Percentiles rank a stretch among this genome's conserved stretches.
Conservation (phyloP, 2,329 filamentous ascomycete genomes). For the Aspergillus sp. region DNA sequence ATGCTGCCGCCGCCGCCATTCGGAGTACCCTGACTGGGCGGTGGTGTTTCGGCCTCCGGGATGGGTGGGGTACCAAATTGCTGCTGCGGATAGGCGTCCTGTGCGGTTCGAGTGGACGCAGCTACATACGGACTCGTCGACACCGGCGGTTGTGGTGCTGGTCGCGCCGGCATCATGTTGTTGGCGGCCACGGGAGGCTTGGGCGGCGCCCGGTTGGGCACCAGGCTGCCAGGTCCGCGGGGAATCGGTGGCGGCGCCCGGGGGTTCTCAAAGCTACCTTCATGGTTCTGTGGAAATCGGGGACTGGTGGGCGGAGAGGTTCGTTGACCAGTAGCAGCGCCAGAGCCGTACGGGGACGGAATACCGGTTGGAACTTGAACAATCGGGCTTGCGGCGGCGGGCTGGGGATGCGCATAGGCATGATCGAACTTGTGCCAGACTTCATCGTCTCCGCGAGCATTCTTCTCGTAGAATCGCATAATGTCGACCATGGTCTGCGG, state of each 20-base stretch:
- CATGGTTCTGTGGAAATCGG: conserved; percentile 78
- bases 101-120: conserved; percentile 45
- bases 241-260: conserved; percentile 87
- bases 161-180: conserved; percentile 33
- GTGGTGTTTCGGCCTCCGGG: conserved; percentile 49
- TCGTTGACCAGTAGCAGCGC: conserved; percentile 43
- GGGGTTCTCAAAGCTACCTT: conserved; percentile 95
- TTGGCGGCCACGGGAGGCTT: conserved; percentile 58
- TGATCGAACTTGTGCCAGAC: conserved; percentile 96
- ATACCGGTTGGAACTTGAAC: conserved; percentile 36
- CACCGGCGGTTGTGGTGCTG: conserved; percentile 35
- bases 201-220: conserved; percentile 78
- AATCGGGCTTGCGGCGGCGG: conserved; percentile 27
- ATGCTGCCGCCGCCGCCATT: no score
- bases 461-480: conserved; percentile 95
- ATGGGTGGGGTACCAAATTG: conserved; percentile 42
- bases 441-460: conserved; percentile 73
- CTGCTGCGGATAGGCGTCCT: conserved; percentile 42
- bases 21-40: conserved; percentile 41
- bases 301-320: conserved; percentile 75
- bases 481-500: conserved; percentile 94
- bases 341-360: conserved; percentile 44
- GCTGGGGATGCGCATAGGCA: conserved; percentile 53
- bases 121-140: conserved; percentile 29
- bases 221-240: conserved; percentile 45